These are phyloP conservation scores for Syzygium malaccense DNA, from an alignment of 441 rosid genomes.

Conservation along the genomic window DNA sequence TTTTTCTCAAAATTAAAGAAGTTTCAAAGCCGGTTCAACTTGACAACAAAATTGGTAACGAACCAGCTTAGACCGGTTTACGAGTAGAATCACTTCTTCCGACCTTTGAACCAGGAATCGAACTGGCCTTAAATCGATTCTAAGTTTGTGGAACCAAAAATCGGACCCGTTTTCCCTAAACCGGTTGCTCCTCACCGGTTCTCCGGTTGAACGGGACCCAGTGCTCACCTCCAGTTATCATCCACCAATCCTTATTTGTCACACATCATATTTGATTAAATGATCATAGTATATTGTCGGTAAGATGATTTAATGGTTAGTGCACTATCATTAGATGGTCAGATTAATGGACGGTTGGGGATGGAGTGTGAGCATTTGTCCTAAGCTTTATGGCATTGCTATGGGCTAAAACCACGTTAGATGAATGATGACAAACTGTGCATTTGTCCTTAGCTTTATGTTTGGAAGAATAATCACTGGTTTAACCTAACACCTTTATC, in stretches of 20 bases:
- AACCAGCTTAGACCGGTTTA: fast-evolving
- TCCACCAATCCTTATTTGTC: neutral
- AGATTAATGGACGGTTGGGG: neutral
- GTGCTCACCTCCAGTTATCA: neutral
- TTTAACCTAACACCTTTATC: neutral
- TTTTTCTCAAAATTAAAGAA: neutral
- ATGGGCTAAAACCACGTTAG: neutral
- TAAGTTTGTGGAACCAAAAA: fast-evolving
- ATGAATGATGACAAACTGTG: neutral
- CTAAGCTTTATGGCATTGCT: neutral
- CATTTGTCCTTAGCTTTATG: neutral
- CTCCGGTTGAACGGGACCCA: fast-evolving
- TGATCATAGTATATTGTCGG: neutral
- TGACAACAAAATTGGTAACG: neutral
- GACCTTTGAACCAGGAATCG: fast-evolving
- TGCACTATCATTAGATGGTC: neutral
- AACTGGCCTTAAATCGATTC: neutral
- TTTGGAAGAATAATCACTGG: neutral
- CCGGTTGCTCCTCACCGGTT: fast-evolving
- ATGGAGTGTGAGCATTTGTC: neutral
- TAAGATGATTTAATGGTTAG: neutral
- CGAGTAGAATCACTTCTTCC: fast-evolving
- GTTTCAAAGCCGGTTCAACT: fast-evolving
- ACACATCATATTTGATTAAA: neutral
- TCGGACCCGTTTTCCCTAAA: neutral